A percentile compares a stretch with the other conserved stretches of the same genome.
phyloP scores from a whole-genome alignment of 148 eudicot genomes.

The Dianthus caryophyllus region DNA sequence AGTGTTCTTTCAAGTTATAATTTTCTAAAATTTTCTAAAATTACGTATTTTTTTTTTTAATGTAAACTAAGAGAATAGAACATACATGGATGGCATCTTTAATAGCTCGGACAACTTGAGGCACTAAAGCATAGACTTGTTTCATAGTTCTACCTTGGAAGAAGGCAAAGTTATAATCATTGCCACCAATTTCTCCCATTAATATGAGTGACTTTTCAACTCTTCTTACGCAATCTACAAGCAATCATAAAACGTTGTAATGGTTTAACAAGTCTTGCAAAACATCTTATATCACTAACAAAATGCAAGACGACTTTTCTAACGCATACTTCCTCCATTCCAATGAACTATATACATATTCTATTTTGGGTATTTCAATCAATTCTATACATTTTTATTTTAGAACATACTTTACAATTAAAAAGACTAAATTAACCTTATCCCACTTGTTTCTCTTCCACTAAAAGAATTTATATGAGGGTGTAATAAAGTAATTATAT shows the following conservation, averaged over 20 bases:
- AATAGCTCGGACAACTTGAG: conserved; percentile 29
- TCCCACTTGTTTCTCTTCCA: too few species aligned
- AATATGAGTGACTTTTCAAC: conserved; percentile 20
- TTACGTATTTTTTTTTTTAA: too few species aligned
- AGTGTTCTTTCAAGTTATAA: too few species aligned
- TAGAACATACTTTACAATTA: too few species aligned
- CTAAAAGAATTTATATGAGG: too few species aligned
- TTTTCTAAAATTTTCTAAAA: too few species aligned
- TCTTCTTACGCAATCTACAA: conserved; percentile 26
- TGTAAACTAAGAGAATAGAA: not conserved
- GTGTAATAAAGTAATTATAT: too few species aligned
- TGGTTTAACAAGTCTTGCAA: not conserved
- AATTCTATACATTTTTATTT: too few species aligned
- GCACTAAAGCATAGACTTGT: conserved; percentile 29
- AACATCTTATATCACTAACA: not conserved
- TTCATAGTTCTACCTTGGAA: conserved; percentile 28
- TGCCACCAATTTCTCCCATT: conserved; percentile 37
- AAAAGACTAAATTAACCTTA: too few species aligned
- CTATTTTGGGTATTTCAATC: too few species aligned
- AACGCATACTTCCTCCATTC: not conserved
- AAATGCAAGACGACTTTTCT: not conserved
- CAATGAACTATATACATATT: too few species aligned
- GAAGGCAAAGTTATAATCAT: conserved; percentile 32
- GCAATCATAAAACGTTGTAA: conserved; percentile 10
- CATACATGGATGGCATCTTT: conserved; percentile 25